Percentiles rank a stretch among this genome's conserved stretches.
Evolutionary conservation across 441 rosid genomes (phyloP).

Genomic region (Erysimum cheiri): DNA sequence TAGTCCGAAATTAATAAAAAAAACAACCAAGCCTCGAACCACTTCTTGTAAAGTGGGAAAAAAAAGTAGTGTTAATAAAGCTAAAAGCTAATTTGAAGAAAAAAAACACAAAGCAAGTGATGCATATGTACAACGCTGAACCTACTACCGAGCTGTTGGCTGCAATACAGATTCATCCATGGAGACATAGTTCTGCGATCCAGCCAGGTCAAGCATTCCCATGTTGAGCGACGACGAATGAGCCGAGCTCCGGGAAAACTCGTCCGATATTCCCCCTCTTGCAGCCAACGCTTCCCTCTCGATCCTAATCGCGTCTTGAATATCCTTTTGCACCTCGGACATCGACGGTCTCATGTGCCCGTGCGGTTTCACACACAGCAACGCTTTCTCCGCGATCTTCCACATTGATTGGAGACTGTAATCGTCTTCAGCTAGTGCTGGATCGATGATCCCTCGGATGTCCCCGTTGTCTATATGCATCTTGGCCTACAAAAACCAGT

Average conservation of each 20-base stretch:
- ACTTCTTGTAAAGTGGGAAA: conserved; percentile 5
- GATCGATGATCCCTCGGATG: conserved; percentile 90
- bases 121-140: conserved; percentile 41
- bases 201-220: conserved; percentile 57
- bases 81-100: neutral
- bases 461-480: conserved; percentile 91
- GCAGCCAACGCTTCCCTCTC: conserved; percentile 60
- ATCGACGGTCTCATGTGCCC: conserved; percentile 92
- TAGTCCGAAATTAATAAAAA: neutral
- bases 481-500: conserved; percentile 59
- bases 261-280: conserved; percentile 76
- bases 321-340: conserved; percentile 91
- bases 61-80: conserved; percentile 13
- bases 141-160: conserved; percentile 71
- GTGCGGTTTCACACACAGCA: conserved; percentile 87
- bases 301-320: conserved; percentile 83
- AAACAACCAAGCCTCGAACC: neutral
- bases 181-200: conserved; percentile 58
- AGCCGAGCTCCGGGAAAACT: conserved; percentile 68
- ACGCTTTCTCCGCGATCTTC: conserved; percentile 97
- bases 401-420: conserved; percentile 97
- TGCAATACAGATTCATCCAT: conserved; percentile 67
- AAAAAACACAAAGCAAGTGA: neutral
- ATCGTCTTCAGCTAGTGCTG: conserved; percentile 52
- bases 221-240: conserved; percentile 69